phyloP scores from a whole-genome alignment of 768 basidiomycete species.

The Harrya chromipes region DNA sequence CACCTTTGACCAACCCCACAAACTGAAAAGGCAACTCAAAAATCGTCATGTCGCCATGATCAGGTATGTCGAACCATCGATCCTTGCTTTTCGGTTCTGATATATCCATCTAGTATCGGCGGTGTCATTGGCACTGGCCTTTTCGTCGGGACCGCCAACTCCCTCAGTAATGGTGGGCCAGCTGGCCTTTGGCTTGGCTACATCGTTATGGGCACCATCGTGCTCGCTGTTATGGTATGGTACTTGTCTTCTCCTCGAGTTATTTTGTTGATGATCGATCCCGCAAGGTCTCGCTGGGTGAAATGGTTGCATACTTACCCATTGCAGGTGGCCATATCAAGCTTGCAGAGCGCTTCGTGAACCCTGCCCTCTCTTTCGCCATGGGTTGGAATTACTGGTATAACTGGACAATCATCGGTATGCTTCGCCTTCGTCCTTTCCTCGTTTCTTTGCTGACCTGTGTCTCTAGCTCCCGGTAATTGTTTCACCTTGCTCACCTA shows the following conservation, averaged over 20 bases:
- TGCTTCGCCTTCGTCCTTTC: background rate
- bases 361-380: slow-evolving; percentile 61
- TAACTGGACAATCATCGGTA: slow-evolving; percentile 29
- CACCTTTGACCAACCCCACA: background rate
- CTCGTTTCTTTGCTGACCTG: background rate
- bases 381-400: slow-evolving; percentile 59
- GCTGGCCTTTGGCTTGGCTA: slow-evolving; percentile 76
- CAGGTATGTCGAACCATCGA: slow-evolving; percentile 39
- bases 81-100: background rate
- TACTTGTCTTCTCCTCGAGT: too few species aligned
- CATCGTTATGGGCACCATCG: slow-evolving; percentile 58
- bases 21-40: slow-evolving; percentile 60
- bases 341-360: slow-evolving; percentile 78
- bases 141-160: slow-evolving; percentile 62
- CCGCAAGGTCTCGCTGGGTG: slow-evolving; percentile 55
- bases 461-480: slow-evolving; percentile 24
- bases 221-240: slow-evolving; percentile 67
- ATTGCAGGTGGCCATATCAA: slow-evolving; percentile 80
- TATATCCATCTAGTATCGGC: slow-evolving; percentile 45
- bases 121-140: slow-evolving; percentile 59
- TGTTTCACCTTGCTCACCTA: background rate
- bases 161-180: slow-evolving; percentile 60
- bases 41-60: slow-evolving; percentile 84
- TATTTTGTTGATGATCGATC: background rate
- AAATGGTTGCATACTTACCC: slow-evolving; percentile 68